Evolutionary conservation across 441 rosid species (phyloP).

Genomic region (Bocquillonia castaneifolia): DNA sequence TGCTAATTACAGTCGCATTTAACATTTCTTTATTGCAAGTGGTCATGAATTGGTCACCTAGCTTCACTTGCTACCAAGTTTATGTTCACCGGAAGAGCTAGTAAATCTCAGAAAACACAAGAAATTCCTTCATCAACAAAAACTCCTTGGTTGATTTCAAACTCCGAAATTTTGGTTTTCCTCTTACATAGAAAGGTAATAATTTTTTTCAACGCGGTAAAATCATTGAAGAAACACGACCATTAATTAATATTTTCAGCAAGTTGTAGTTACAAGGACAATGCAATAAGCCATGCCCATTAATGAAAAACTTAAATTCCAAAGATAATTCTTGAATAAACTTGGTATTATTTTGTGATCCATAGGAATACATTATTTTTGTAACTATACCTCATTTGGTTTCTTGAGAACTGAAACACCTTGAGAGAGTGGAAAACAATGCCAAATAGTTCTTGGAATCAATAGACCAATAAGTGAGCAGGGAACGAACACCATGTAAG

Average conservation of each 20-base stretch:
- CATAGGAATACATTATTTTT: background rate
- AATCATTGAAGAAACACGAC: too few relatives aligned
- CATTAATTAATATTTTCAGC: too few relatives aligned
- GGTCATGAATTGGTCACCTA: background rate
- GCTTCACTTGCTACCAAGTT: background rate
- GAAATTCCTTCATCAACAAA: slow-evolving; percentile 4
- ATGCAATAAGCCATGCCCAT: background rate
- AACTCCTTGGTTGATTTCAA: slow-evolving; percentile 3
- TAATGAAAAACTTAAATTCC: slow-evolving; percentile 2
- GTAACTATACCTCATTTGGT: slow-evolving; percentile 61
- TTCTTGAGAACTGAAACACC: slow-evolving; percentile 50
- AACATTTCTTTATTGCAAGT: background rate
- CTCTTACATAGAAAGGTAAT: too few relatives aligned
- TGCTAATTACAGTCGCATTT: background rate
- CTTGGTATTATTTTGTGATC: background rate
- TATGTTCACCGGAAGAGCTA: background rate
- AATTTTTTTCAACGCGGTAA: too few relatives aligned
- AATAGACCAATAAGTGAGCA: slow-evolving; percentile 74
- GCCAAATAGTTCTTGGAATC: slow-evolving; percentile 62
- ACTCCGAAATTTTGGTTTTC: background rate
- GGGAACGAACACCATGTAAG: slow-evolving; percentile 84
- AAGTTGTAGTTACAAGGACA: too few relatives aligned
- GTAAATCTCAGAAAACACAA: background rate
- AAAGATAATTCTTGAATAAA: background rate
- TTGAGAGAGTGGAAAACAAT: slow-evolving; percentile 54